Percentiles rank a stretch among this genome's conserved stretches.
phyloP scores from a whole-genome alignment of 2,329 filamentous ascomycete genomes.

The Coleophoma eucalyptorum region DNA sequence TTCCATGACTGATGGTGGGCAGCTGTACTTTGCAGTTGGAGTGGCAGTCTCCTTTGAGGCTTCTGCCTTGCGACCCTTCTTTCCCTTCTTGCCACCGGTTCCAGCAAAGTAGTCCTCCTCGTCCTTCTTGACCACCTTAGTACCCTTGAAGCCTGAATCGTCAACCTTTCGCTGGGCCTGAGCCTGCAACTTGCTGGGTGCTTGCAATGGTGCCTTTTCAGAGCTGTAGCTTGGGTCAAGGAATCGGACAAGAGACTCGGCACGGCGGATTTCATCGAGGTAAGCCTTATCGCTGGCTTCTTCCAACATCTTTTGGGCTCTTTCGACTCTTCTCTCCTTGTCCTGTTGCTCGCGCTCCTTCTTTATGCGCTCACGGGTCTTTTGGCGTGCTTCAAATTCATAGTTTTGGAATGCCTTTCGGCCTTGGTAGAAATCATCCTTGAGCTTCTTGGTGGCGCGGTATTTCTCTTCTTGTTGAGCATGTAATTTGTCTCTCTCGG shows the following conservation, averaged over 20 bases:
- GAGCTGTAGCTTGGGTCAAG: constrained; percentile 72
- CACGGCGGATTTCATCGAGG: constrained; percentile 86
- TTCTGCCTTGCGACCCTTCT: constrained; percentile 74
- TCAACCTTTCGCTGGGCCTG: constrained; percentile 81
- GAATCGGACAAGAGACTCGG: constrained; percentile 83
- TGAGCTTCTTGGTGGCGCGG: constrained; percentile 75
- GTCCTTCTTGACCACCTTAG: constrained; percentile 79
- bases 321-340: constrained; percentile 71
- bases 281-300: constrained; percentile 85
- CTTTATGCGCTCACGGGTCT: constrained; percentile 72
- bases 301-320: constrained; percentile 71
- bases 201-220: constrained; percentile 64
- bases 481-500: constrained; percentile 81
- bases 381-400: constrained; percentile 78
- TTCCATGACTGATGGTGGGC: constrained; percentile 88
- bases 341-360: constrained; percentile 73
- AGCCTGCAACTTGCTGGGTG: constrained; percentile 71
- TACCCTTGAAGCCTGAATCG: constrained; percentile 79
- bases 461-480: constrained; percentile 86
- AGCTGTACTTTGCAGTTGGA: constrained; percentile 67
- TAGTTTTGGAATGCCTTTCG: constrained; percentile 80
- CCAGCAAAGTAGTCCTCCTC: constrained; percentile 81
- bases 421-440: constrained; percentile 81
- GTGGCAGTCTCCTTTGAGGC: constrained; percentile 43
- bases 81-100: constrained; percentile 75